phyloP scores from a whole-genome alignment of 495 filamentous ascomycete genomes.

The Penicillium canariense region DNA sequence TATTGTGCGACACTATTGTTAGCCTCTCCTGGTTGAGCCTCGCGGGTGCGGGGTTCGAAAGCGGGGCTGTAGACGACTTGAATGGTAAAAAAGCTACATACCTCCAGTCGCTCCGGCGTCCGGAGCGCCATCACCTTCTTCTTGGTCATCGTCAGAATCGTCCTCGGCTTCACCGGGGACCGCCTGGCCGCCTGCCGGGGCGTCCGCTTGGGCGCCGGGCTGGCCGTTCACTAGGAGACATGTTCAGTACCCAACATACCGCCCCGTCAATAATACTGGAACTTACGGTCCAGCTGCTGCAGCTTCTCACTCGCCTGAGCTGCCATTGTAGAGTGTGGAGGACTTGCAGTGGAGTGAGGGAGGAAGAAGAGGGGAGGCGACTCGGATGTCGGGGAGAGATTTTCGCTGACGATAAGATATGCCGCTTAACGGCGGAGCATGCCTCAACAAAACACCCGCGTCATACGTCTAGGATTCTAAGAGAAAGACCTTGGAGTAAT shows the following conservation, averaged over 20 bases:
- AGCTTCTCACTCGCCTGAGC: slow-evolving; percentile 52
- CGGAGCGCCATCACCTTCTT: slow-evolving; percentile 43
- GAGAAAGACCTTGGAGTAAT: no score
- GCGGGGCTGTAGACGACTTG: not conserved
- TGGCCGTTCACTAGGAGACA: slow-evolving; percentile 44
- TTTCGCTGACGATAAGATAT: slow-evolving; percentile 33
- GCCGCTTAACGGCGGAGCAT: not conserved
- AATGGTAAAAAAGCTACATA: slow-evolving; percentile 20
- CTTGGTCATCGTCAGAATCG: slow-evolving; percentile 64
- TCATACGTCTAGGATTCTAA: not conserved
- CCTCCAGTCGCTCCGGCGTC: slow-evolving; percentile 45
- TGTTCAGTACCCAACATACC: slow-evolving; percentile 23
- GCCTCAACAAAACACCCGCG: not conserved
- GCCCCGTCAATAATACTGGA: not conserved
- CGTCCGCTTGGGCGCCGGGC: slow-evolving; percentile 43
- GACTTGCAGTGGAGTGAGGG: slow-evolving; percentile 7
- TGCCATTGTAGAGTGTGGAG: slow-evolving; percentile 44
- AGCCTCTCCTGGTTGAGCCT: slow-evolving; percentile 3
- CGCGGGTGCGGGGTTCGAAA: not conserved
- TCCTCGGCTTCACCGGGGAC: slow-evolving; percentile 54
- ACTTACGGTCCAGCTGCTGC: slow-evolving; percentile 51
- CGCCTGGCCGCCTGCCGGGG: slow-evolving; percentile 38
- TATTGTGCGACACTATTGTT: slow-evolving; percentile 21
- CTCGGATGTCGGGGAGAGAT: slow-evolving; percentile 27
- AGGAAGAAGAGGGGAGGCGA: slow-evolving; percentile 22